Conservation (phyloP, 106 monocot genomes). For the Gastrodia elata region DNA sequence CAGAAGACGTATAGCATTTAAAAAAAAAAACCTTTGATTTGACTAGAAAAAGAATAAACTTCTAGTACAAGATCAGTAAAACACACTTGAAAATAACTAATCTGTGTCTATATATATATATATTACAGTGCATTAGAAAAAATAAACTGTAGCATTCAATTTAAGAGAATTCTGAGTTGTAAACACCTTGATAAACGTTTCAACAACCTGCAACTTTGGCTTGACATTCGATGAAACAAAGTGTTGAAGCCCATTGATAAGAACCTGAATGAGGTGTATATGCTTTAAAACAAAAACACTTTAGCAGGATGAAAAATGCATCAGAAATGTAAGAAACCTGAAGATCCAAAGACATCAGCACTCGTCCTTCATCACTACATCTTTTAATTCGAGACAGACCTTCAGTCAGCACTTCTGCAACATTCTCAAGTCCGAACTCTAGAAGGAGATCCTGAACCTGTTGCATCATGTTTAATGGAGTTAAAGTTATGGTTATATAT, state of each 20-base stretch:
- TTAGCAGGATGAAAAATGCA: background rate
- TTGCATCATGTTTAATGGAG: background rate
- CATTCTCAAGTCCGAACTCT: conserved; percentile 76
- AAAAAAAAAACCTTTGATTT: too few relatives aligned
- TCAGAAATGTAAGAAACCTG: conserved; percentile 53
- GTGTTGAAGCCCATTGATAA: conserved; percentile 86
- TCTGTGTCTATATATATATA: too few relatives aligned
- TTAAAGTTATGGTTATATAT: background rate
- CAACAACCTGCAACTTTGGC: conserved; percentile 77
- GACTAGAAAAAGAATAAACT: too few relatives aligned
- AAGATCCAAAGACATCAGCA: conserved; percentile 91
- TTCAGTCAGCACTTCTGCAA: conserved; percentile 79
- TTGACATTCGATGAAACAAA: conserved; percentile 65
- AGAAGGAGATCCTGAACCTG: conserved; percentile 84
- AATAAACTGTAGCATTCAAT: background rate
- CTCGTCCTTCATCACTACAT: conserved; percentile 96
- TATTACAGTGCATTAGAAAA: too few relatives aligned
- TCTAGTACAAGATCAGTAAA: too few relatives aligned
- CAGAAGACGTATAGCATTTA: too few relatives aligned
- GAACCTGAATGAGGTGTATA: conserved; percentile 40
- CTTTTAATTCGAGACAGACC: conserved; percentile 86
- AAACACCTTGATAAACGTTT: conserved; percentile 84
- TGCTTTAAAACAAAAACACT: background rate
- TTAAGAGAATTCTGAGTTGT: background rate
- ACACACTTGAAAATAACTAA: too few relatives aligned